Base-by-base conservation (phyloP, 805 yeast species). In the Lachancea fermentati region DNA sequence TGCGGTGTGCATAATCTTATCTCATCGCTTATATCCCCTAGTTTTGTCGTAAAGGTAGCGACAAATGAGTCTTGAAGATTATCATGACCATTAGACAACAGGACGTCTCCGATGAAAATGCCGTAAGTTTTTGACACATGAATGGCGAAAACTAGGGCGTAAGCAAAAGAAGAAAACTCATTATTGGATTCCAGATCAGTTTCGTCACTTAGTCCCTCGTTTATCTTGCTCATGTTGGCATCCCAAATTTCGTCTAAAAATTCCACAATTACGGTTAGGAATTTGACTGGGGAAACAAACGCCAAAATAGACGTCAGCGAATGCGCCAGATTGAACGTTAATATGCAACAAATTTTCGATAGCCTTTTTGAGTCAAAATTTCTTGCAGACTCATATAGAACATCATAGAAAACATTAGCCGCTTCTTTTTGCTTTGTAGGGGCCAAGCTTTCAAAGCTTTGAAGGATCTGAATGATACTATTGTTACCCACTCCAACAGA, bases 101-200 rank as follows among this genome's bases (percentile, higher is more conserved):
- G 45, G 3, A 50, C 52, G 19, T 66, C 60, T 0, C 50, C 42
- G 14, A 66, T 42, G 12, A 60, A 48, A 24, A 67, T 52, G 24
- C 62, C 60, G 46, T 66, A 74, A 29, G 72, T 63, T 35, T 63
- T 60, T 5, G 59, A 60, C n/a, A 71, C 51, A 13, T 65, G 52
- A 2, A 66, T 50, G 6, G 78, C 49, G 30, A 80, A 65, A 29
- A 80, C 54, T 18, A 82, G 51, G 1, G 79, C 64, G 34, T 76
- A 68, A 1, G 94, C 88, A 57, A 81, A 79, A 30, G 84, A 79
- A 2, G 85, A 67, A 52, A 79, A 84, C 11, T 69, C 60, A 28
- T 83, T 93, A 56, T 81, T 87, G 46, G 73, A 75, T 48, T 76
- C 73, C 42, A 69, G 68, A 39, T 76, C 83, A 38, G 76, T 81